These are phyloP conservation scores for Quercus engelmannii DNA, from an alignment of 306 rosid genomes.

Conservation along the genomic window DNA sequence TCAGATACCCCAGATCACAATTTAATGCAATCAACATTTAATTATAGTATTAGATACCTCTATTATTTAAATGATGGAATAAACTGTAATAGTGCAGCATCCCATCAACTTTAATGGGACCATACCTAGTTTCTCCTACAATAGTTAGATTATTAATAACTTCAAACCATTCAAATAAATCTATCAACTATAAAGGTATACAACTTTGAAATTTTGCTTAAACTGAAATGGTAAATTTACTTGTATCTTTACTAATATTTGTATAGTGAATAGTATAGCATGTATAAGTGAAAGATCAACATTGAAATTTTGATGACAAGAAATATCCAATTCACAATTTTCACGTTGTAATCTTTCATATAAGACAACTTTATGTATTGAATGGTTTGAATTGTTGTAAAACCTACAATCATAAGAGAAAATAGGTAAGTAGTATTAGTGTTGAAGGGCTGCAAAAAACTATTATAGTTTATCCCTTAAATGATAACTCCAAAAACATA, in stretches of 20 bases:
- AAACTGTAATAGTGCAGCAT: not conserved
- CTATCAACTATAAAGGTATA: not conserved
- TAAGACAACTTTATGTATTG: not conserved
- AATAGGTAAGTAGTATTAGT: not conserved
- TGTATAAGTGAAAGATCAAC: not conserved
- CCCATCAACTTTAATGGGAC: not conserved
- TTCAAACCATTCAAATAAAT: not conserved
- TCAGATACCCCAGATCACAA: not conserved
- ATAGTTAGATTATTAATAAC: not conserved
- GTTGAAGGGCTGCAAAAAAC: not conserved
- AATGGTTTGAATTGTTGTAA: not conserved
- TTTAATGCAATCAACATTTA: slow-evolving; percentile 1
- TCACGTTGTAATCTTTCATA: not conserved
- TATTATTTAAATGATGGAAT: not conserved
- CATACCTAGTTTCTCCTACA: not conserved
- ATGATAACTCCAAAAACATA: not conserved
- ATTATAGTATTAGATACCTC: not conserved
- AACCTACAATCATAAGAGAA: not conserved
- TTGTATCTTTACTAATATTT: not conserved
- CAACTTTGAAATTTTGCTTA: not conserved
- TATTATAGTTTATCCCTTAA: not conserved
- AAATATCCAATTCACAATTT: not conserved
- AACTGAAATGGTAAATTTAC: not conserved
- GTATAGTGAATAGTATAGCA: not conserved
- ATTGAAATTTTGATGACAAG: not conserved